These are phyloP conservation scores for Pichia paraexigua DNA, from an alignment of 805 yeast species.

Conservation along the genomic window DNA sequence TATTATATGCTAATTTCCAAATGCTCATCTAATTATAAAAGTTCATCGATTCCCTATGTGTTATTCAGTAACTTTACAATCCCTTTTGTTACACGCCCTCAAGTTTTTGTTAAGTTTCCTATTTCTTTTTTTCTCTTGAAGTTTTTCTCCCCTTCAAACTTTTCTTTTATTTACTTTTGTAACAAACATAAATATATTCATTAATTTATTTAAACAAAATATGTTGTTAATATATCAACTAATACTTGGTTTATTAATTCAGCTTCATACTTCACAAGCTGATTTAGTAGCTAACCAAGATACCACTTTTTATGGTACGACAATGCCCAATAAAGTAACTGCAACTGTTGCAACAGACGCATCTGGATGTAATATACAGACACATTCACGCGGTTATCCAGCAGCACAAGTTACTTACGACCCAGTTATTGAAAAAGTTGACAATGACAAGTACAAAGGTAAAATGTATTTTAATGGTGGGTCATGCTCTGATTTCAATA, in stretches of 20 bases:
- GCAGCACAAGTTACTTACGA: slow-evolving; percentile 9
- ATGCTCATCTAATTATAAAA: too few relatives aligned
- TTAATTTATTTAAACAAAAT: not conserved
- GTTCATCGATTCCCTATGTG: not conserved
- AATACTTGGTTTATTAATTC: not conserved
- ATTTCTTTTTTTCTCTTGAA: not conserved
- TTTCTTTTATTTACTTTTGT: not conserved
- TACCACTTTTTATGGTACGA: not conserved
- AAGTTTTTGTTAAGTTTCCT: too few relatives aligned
- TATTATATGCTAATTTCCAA: too few relatives aligned
- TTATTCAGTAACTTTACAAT: too few relatives aligned
- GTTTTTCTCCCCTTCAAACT: not conserved
- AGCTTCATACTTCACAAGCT: not conserved
- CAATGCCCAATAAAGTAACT: not conserved
- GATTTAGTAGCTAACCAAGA: not conserved
- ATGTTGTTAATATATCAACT: not conserved
- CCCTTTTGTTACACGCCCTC: too few relatives aligned
- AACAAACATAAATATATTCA: too few relatives aligned
- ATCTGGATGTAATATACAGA: not conserved
- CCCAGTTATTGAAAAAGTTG: slow-evolving; percentile 4
- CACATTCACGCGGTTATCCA: slow-evolving; percentile 8
- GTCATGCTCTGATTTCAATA: slow-evolving; percentile 4
- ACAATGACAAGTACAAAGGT: slow-evolving; percentile 7
- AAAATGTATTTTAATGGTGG: slow-evolving; percentile 12
- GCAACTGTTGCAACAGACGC: not conserved